Evolutionary conservation across 2,329 filamentous ascomycete genomes (phyloP).

Genomic region (Thelonectria blattea): DNA sequence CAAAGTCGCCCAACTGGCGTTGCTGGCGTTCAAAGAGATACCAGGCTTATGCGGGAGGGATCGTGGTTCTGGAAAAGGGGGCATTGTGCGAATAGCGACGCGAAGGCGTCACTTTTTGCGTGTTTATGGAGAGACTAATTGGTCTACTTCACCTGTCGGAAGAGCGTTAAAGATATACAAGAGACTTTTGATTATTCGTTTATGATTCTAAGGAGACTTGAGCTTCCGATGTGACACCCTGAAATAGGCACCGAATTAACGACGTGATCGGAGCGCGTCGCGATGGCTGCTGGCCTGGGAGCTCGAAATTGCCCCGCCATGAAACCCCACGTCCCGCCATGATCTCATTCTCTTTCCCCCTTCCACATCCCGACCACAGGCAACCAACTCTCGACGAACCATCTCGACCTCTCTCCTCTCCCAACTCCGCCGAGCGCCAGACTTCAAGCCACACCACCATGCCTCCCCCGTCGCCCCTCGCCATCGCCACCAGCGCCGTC

Average conservation of each 20-base stretch:
- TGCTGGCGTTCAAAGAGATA: conserved; percentile 49
- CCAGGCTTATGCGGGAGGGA: conserved; percentile 42
- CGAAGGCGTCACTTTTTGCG: conserved; percentile 19
- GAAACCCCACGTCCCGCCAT: conserved; percentile 35
- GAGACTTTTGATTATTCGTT: conserved; percentile 12
- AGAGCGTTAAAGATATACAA: conserved; percentile 21
- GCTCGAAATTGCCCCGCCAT: conserved; percentile 34
- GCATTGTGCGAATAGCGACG: conserved; percentile 20
- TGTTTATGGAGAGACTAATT: conserved; percentile 22
- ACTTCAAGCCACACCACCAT: conserved; percentile 53
- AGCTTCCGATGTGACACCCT: no score
- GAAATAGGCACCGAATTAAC: not conserved
- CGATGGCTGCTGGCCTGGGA: conserved; percentile 4
- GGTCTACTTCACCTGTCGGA: conserved; percentile 20
- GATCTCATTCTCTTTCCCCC: conserved; percentile 38
- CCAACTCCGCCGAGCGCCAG: no score
- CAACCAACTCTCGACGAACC: conserved; percentile 17
- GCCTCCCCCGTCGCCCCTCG: conserved; percentile 76
- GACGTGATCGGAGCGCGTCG: conserved; percentile 14
- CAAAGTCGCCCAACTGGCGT: conserved; percentile 43
- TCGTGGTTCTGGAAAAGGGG: conserved; percentile 37
- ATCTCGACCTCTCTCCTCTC: not conserved
- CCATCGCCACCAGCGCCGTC: conserved; percentile 81
- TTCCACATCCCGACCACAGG: conserved; percentile 28
- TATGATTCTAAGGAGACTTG: not conserved